Percentiles rank a stretch among this genome's conserved stretches.
Evolutionary conservation across 1,284 basidiomycete genomes (phyloP).

Genomic region (Marasmius oreades): DNA sequence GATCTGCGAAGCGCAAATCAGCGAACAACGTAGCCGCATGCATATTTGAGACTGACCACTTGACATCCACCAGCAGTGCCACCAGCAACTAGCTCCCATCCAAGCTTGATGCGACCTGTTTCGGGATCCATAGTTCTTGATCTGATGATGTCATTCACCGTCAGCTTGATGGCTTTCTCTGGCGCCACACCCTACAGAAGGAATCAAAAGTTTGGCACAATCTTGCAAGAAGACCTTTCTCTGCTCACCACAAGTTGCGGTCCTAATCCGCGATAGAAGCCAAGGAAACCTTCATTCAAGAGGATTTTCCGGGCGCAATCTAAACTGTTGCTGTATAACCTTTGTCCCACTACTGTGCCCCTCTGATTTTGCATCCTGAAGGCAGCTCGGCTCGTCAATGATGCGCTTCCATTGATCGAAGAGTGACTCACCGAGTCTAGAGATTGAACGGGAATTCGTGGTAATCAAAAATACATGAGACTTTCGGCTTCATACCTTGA

Average conservation of each 20-base stretch:
- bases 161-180: conserved; percentile 96
- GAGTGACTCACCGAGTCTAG: conserved; percentile 59
- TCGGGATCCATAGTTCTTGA: conserved; percentile 86
- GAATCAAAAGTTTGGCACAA: conserved; percentile 4
- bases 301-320: conserved; percentile 96
- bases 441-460: not conserved
- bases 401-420: not conserved
- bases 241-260: conserved; percentile 85
- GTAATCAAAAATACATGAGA: not conserved
- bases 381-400: conserved; percentile 8
- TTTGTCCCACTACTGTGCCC: conserved; percentile 89
- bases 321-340: conserved; percentile 90
- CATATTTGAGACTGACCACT: conserved; percentile 65
- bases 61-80: conserved; percentile 95
- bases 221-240: not conserved
- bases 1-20: conserved; percentile 45
- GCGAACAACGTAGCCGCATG: conserved; percentile 4
- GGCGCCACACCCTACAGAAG: conserved; percentile 87
- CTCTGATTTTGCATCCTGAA: conserved; percentile 95
- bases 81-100: conserved; percentile 90
- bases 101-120: conserved; percentile 86
- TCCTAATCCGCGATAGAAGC: conserved; percentile 95
- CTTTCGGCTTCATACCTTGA: conserved; percentile 52
- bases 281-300: conserved; percentile 89
- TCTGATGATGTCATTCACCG: conserved; percentile 93